These are phyloP conservation scores for Luvunga scandens DNA, from an alignment of 345 rosid genomes.

Conservation along the genomic window DNA sequence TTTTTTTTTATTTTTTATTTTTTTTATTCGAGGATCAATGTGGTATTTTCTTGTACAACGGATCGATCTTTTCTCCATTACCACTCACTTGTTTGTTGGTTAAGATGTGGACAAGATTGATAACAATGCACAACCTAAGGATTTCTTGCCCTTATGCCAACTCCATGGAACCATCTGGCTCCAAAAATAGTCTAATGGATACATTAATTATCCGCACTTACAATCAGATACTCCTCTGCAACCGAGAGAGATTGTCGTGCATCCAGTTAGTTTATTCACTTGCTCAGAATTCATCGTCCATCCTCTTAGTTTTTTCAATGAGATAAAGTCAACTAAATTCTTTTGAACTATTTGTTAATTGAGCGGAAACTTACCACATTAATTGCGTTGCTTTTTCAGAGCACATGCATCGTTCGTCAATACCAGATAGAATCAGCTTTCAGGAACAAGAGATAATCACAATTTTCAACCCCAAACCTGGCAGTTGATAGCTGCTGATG, in stretches of 20 bases:
- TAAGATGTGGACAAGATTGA: background rate
- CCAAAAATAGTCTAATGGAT: background rate
- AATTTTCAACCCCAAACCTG: background rate
- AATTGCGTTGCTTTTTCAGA: too few relatives aligned
- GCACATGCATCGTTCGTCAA: too few relatives aligned
- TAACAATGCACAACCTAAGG: background rate
- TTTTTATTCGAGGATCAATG: background rate
- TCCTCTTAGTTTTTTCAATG: background rate
- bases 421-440: background rate
- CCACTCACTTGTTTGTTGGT: too few relatives aligned
- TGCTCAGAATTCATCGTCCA: background rate
- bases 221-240: background rate
- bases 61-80: too few relatives aligned
- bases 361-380: too few relatives aligned
- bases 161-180: background rate
- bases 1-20: too few relatives aligned
- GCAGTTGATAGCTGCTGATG: background rate
- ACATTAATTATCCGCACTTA: too few relatives aligned
- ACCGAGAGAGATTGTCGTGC: too few relatives aligned
- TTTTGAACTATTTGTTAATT: too few relatives aligned
- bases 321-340: background rate
- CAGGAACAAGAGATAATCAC: background rate
- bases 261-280: too few relatives aligned
- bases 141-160: background rate
- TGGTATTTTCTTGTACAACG: background rate